Base-by-base conservation (phyloP, 805 yeast species). In the Vanderwaltozyma yarrowii region DNA sequence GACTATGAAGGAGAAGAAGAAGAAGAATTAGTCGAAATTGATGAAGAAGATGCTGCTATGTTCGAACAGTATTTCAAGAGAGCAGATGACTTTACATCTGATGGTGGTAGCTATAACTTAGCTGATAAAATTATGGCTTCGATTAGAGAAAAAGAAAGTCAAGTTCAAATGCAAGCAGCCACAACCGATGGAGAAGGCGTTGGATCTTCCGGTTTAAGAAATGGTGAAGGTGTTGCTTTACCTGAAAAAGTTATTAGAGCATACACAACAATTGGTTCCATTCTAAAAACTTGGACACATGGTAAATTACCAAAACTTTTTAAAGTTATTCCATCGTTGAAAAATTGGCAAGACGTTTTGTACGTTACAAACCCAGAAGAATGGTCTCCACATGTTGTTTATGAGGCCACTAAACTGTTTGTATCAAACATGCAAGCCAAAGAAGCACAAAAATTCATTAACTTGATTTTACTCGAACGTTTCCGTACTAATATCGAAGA, bases 181-280 rank as follows among this genome's bases (percentile, higher is more conserved):
- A 34, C 35, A 1, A 52, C 39, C 13, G 46, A 44, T 5, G 46
- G 38, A 12, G 44, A 42, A 2, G 58, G 49, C 13, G 3, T 7
- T 17, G 29, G 15, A 14, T 53, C 32, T 36, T 41, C 42, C 9
- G 43, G 41, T 26, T 28, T 36, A 58, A 49, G 69, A 65, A 59
- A 75, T 70, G 65, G 58, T 16, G 89, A 85, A 50, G 85, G 80
- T 37, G 96, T 89, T 4, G 70, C 82, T 49, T 70, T 92, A 42
- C 98, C 99, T 6, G 96, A 96, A 41, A 88, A 92, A 59, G 97
- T 92, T 39, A 87, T 92, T 52, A 87, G 83, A 46, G 97, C 96
- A 1, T 92, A 89, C 59, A 80, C 85, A 34, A 85, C 85, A 55
- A 89, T 92, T 33, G 97, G 97, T 8, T 78, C 78, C 48, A 78